These are phyloP conservation scores for Dryadomyces quercivorus DNA, from an alignment of 2,329 filamentous ascomycete genomes.

Conservation along the genomic window DNA sequence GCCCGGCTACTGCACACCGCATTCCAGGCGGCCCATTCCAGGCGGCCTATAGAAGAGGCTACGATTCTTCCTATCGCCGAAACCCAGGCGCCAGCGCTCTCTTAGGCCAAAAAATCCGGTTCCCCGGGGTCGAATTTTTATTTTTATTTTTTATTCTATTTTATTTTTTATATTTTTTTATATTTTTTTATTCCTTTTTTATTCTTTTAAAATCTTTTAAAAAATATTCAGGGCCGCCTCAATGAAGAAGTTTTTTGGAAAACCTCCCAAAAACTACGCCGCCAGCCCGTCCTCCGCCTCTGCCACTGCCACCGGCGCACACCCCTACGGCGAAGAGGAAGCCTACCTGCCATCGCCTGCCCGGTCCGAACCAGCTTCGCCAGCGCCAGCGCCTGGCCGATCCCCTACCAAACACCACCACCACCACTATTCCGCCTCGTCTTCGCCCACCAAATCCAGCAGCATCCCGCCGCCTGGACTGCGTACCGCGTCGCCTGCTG, in stretches of 20 bases:
- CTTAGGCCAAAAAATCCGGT: too few relatives aligned
- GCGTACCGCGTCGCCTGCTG: background rate
- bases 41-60: too few relatives aligned
- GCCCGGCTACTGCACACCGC: too few relatives aligned
- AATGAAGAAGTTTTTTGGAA: slow-evolving; percentile 39
- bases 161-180: background rate
- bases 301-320: slow-evolving; percentile 1
- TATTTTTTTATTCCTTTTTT: background rate
- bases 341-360: slow-evolving; percentile 13
- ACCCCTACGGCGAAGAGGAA: slow-evolving; percentile 19
- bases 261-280: slow-evolving; percentile 25
- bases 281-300: background rate
- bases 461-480: slow-evolving; percentile 1
- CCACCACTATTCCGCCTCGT: slow-evolving; percentile 8
- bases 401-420: slow-evolving; percentile 21
- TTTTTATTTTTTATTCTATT: too few relatives aligned
- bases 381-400: slow-evolving; percentile 9
- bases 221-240: slow-evolving; percentile 5
- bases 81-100: background rate
- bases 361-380: slow-evolving; percentile 9
- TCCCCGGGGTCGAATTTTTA: too few relatives aligned
- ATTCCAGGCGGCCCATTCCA: too few relatives aligned
- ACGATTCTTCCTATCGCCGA: slow-evolving; percentile 7
- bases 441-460: slow-evolving; percentile 4
- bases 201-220: background rate